Base-by-base conservation (phyloP, 176 grass and related monocot species). In the Cenchrus americanus region DNA sequence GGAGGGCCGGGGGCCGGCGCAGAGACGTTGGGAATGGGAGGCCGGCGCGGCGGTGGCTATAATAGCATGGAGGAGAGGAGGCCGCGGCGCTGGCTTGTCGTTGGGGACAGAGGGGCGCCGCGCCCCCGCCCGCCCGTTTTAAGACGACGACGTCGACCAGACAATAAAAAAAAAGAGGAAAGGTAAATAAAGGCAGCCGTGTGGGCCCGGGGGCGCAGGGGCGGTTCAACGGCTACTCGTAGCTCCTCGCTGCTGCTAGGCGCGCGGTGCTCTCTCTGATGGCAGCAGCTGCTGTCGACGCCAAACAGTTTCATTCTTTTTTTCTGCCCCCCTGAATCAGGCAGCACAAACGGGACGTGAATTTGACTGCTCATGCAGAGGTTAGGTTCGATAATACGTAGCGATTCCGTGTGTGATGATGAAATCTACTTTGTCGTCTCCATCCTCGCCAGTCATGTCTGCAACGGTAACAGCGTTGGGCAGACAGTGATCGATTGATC, bases 171-270 rank as follows among this genome's bases (percentile, higher is more conserved):
- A 3, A 59, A 23, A 60, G 57, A 21, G n/a, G n/a, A 24, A 61
- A 61, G n/a, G 58, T 61, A 61, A 61, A 12, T 61, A 61, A 61
- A 61, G 10, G 62, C 27, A 1, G 21, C 7, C 8, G 2, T 52
- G 78, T 34, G 65, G 79, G 85, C 14, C 42, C 32, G 21, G n/a
- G 19, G 24, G 76, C 27, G 62, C 40, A 63, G 50, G 30, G 34
- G 62, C 71, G n/a, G 87, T 80, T 76, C 82, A 89, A 89, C 87
- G 82, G 87, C 87, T 89, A 89, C 87, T 85, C 10, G 34, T 15
- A 37, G 73, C 17, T 17, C 48, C n/a, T n/a, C n/a, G n/a, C n/a
- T n/a, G 85, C 32, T 34, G 2, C 32, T 34, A 34, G 32, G 32
- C 32, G 55, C 80, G 80, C 61, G 79, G 73, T 26, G 46, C 50